These are phyloP conservation scores for Talaromyces wortmannii DNA, from an alignment of 495 filamentous ascomycete species.

Conservation along the genomic window DNA sequence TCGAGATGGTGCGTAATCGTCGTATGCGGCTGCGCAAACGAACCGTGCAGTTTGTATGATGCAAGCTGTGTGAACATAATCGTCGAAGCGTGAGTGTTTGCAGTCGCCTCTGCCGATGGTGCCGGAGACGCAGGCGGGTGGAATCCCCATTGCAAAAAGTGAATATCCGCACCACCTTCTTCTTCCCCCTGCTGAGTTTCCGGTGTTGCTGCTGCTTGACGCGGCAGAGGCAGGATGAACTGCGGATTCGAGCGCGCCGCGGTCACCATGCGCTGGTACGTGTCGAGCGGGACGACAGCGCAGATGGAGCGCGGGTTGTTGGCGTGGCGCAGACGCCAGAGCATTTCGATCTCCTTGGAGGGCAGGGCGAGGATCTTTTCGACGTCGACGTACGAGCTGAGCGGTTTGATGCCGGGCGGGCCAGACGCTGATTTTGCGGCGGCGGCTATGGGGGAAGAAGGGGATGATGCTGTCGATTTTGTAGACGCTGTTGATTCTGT, in stretches of 20 bases:
- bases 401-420: slow-evolving; percentile 62
- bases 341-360: slow-evolving; percentile 70
- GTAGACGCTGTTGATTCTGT: neutral
- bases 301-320: slow-evolving; percentile 63
- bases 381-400: slow-evolving; percentile 78
- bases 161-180: slow-evolving; percentile 28
- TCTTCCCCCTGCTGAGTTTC: slow-evolving; percentile 8
- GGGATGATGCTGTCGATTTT: slow-evolving; percentile 8
- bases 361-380: slow-evolving; percentile 67
- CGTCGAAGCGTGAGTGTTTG: slow-evolving; percentile 58
- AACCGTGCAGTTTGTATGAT: slow-evolving; percentile 84
- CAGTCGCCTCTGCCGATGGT: slow-evolving; percentile 7
- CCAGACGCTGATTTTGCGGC: slow-evolving; percentile 17
- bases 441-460: slow-evolving; percentile 25
- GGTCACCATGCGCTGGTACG: slow-evolving; percentile 59
- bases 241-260: slow-evolving; percentile 70
- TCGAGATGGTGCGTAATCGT: slow-evolving; percentile 88
- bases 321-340: slow-evolving; percentile 90
- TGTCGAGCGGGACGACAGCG: slow-evolving; percentile 67
- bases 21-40: slow-evolving; percentile 85
- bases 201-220: slow-evolving; percentile 22
- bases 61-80: slow-evolving; percentile 90
- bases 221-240: slow-evolving; percentile 87
- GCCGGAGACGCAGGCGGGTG: slow-evolving; percentile 67
- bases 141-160: slow-evolving; percentile 61